Conservation (phyloP, 2,329 filamentous ascomycete species). For the Akanthomyces dipterigenus region DNA sequence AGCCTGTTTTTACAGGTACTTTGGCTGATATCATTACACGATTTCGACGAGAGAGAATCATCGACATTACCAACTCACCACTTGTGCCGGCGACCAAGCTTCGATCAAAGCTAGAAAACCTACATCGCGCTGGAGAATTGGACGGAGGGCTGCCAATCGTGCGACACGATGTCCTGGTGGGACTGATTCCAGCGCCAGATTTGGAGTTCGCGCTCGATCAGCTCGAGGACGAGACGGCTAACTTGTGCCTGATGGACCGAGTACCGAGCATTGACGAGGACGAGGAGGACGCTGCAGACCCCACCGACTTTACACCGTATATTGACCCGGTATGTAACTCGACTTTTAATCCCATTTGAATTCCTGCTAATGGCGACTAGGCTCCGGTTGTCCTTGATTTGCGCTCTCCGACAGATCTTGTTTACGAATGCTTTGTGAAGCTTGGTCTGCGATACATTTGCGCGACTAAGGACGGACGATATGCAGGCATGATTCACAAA, state of each 20-base stretch:
- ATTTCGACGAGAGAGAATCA: constrained; percentile 67
- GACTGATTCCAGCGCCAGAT: constrained; percentile 88
- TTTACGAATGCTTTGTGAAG: constrained; percentile 95
- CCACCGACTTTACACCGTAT: constrained; percentile 80
- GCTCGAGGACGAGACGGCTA: constrained; percentile 65
- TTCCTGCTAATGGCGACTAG: constrained; percentile 28
- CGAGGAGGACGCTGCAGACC: constrained; percentile 55
- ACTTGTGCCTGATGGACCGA: constrained; percentile 75
- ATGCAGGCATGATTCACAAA: constrained; percentile 91
- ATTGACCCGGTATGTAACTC: constrained; percentile 70
- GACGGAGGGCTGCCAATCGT: constrained; percentile 89
- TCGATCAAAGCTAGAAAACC: constrained; percentile 69
- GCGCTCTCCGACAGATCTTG: constrained; percentile 83
- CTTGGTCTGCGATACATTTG: constrained; percentile 89
- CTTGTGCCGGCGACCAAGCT: constrained; percentile 71
- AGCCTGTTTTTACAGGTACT: constrained; percentile 83
- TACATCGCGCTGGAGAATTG: constrained; percentile 81
- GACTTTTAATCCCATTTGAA: not conserved
- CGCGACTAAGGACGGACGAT: constrained; percentile 75
- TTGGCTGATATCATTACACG: constrained; percentile 80
- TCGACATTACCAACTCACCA: constrained; percentile 81
- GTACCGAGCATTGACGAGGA: constrained; percentile 56
- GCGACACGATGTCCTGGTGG: constrained; percentile 70
- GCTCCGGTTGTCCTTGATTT: constrained; percentile 85
- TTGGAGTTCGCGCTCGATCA: constrained; percentile 88